Conservation (phyloP, 768 basidiomycete genomes). For the Omphalotus guepiniiformis region DNA sequence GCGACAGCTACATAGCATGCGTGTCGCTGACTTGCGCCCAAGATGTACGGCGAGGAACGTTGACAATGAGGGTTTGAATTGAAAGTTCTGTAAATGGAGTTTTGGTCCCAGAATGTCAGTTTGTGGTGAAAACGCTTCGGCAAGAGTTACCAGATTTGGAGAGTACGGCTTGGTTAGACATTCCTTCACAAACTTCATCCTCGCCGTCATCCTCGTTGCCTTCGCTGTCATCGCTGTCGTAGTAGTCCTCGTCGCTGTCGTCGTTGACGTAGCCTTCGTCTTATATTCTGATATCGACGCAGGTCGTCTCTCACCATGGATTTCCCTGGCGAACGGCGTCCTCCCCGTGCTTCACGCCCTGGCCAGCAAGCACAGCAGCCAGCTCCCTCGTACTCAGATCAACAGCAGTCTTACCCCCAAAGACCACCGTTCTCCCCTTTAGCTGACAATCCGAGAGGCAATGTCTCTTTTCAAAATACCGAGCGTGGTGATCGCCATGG, state of each 20-base stretch:
- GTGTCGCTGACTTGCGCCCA: too few species aligned
- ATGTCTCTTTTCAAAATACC: slow-evolving; percentile 64
- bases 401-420: slow-evolving; percentile 18
- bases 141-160: too few species aligned
- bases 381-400: slow-evolving; percentile 35
- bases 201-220: background rate
- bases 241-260: background rate
- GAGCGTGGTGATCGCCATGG: slow-evolving; percentile 69
- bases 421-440: slow-evolving; percentile 28
- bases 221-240: background rate
- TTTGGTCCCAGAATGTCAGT: too few species aligned
- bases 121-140: too few species aligned
- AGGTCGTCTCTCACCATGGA: slow-evolving; percentile 29
- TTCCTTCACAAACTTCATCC: background rate
- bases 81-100: too few species aligned
- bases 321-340: slow-evolving; percentile 42
- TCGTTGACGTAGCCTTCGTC: background rate
- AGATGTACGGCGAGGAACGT: too few species aligned
- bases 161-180: too few species aligned
- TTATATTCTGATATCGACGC: background rate
- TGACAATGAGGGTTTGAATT: too few species aligned
- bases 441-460: slow-evolving; percentile 34
- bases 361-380: slow-evolving; percentile 37
- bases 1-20: too few species aligned
- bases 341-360: slow-evolving; percentile 53